Percentiles rank a stretch among this genome's conserved stretches.
phyloP scores from a whole-genome alignment of 2,329 filamentous ascomycete species.

The Exophiala oligosperma region DNA sequence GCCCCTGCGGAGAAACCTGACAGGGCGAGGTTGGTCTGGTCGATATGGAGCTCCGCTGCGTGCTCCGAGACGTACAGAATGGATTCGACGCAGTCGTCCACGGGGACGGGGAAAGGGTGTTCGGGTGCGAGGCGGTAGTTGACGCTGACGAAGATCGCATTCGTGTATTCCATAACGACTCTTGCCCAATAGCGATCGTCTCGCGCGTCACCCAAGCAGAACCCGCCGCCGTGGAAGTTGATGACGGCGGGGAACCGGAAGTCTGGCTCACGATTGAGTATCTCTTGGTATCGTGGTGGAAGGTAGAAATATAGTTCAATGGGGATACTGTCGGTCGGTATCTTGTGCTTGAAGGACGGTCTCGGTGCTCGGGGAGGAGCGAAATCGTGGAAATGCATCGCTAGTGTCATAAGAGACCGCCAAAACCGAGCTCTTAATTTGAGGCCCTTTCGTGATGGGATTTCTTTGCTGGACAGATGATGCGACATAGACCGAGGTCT shows the following conservation, averaged over 20 bases:
- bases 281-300: conserved; percentile 43
- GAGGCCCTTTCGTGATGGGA: conserved; percentile 56
- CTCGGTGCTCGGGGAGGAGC: conserved; percentile 61
- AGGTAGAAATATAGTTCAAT: conserved; percentile 63
- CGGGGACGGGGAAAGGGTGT: conserved; percentile 61
- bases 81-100: conserved; percentile 64
- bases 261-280: conserved; percentile 35
- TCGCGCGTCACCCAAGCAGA: conserved; percentile 59
- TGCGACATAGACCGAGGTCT: conserved; percentile 29
- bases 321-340: conserved; percentile 52
- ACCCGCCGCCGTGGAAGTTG: conserved; percentile 66
- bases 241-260: conserved; percentile 58
- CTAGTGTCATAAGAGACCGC: conserved; percentile 67
- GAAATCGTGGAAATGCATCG: conserved; percentile 67
- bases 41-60: conserved; percentile 57
- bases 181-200: conserved; percentile 63
- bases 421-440: conserved; percentile 64
- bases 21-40: conserved; percentile 57
- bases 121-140: conserved; percentile 63
- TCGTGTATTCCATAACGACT: conserved; percentile 55
- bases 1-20: conserved; percentile 65
- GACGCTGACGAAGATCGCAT: conserved; percentile 61
- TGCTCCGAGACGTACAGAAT: conserved; percentile 59
- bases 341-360: conserved; percentile 59
- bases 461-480: conserved; percentile 23